Conservation (phyloP, 306 rosid species). For the Vigna angularis region DNA sequence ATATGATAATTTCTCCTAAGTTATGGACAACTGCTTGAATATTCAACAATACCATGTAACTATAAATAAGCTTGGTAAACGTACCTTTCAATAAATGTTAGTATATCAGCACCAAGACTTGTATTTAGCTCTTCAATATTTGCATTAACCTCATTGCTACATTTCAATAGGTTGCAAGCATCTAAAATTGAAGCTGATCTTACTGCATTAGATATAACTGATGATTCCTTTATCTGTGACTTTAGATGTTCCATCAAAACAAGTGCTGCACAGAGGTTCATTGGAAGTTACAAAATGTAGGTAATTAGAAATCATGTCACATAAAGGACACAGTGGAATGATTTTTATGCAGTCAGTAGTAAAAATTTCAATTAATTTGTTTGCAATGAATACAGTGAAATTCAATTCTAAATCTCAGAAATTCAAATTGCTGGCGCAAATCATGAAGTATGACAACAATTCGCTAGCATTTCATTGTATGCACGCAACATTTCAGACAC, state of each 20-base stretch:
- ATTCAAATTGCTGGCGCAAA: background rate
- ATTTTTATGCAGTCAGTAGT: slow-evolving; percentile 6
- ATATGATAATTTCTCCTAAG: no score
- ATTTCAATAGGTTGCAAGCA: slow-evolving; percentile 61
- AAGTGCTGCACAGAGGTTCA: slow-evolving; percentile 53
- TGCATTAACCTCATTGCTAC: slow-evolving; percentile 46
- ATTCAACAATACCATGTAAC: background rate
- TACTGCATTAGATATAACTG: slow-evolving; percentile 42
- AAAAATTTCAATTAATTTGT: slow-evolving; percentile 2
- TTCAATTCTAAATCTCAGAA: background rate
- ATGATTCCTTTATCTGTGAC: slow-evolving; percentile 52
- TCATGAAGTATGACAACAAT: background rate
- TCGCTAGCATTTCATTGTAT: background rate
- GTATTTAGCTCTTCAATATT: slow-evolving; percentile 60
- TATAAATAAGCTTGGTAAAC: slow-evolving; percentile 9
- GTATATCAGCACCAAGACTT: slow-evolving; percentile 53
- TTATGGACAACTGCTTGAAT: no score
- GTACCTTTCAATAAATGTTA: slow-evolving; percentile 30
- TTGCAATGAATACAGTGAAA: background rate
- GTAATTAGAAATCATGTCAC: background rate
- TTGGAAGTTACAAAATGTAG: slow-evolving; percentile 7
- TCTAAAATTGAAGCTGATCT: slow-evolving; percentile 51
- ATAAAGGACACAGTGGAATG: background rate
- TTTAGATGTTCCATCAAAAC: slow-evolving; percentile 71
- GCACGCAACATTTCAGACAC: background rate